Evolutionary conservation across 116 monocot genomes (phyloP).

Genomic region (Zostera marina): DNA sequence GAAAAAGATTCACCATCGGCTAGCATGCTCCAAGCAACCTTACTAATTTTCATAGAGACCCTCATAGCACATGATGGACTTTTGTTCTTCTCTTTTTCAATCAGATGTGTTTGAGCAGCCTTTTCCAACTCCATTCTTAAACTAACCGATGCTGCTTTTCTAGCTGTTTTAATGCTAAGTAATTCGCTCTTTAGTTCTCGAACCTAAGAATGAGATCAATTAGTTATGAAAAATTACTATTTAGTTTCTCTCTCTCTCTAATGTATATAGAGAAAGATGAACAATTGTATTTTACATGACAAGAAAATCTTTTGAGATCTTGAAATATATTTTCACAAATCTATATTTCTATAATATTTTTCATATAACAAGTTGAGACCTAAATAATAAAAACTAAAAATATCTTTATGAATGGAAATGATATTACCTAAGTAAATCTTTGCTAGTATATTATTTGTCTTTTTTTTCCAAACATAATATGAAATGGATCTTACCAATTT

Average conservation of each 20-base stretch:
- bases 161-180: constrained; percentile 37
- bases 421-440: neutral
- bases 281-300: too few relatives aligned
- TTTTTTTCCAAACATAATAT: neutral
- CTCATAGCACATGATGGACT: constrained; percentile 92
- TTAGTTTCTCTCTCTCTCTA: neutral
- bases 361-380: too few relatives aligned
- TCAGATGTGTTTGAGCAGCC: constrained; percentile 72
- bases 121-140: constrained; percentile 78
- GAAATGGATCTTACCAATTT: constrained; percentile 37
- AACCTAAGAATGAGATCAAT: constrained; percentile 29
- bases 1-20: constrained; percentile 95
- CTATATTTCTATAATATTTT: too few relatives aligned
- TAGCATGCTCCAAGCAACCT: constrained; percentile 98
- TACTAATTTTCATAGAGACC: constrained; percentile 88
- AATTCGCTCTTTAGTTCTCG: constrained; percentile 70
- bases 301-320: too few relatives aligned
- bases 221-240: neutral
- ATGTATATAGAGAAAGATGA: too few relatives aligned
- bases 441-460: neutral
- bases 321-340: too few relatives aligned
- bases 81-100: constrained; percentile 99
- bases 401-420: too few relatives aligned
- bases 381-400: too few relatives aligned
- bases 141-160: constrained; percentile 55